Percentiles rank a stretch among this genome's conserved stretches.
phyloP scores from a whole-genome alignment of 208 protist species.

The Strigomonas culicis region DNA sequence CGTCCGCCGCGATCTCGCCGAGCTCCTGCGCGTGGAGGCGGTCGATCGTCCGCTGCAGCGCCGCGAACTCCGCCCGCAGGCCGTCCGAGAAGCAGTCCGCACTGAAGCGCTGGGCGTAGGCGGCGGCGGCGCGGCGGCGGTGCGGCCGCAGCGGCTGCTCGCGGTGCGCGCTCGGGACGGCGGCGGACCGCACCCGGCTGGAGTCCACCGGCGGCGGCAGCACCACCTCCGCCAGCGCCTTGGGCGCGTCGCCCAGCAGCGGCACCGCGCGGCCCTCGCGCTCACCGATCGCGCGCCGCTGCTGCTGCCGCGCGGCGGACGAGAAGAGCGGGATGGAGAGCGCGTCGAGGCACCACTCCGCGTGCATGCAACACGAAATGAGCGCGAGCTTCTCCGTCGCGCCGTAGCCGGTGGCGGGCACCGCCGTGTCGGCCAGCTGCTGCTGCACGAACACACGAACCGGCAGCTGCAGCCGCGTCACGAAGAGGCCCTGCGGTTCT shows the following conservation, averaged over 20 bases:
- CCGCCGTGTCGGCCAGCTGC: conserved; percentile 20
- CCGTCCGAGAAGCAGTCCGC: conserved; percentile 33
- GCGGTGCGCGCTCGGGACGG: neutral
- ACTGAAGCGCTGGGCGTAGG: conserved; percentile 23
- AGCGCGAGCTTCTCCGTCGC: conserved; percentile 21
- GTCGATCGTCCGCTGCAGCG: conserved; percentile 35
- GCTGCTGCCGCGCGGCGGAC: conserved; percentile 27
- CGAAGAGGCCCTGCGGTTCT: neutral
- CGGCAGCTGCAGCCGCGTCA: conserved; percentile 20
- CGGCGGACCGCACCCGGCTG: conserved; percentile 1
- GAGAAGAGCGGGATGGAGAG: conserved; percentile 40
- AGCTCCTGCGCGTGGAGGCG: conserved; percentile 19
- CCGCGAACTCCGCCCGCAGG: conserved; percentile 30
- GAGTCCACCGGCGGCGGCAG: conserved; percentile 43
- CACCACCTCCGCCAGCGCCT: conserved; percentile 20
- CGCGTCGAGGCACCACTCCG: conserved; percentile 38
- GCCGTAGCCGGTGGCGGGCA: conserved; percentile 36
- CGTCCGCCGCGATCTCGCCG: conserved; percentile 20
- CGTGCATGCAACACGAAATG: conserved; percentile 48
- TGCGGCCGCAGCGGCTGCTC: neutral
- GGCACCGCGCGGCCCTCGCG: conserved; percentile 50
- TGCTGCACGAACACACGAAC: conserved; percentile 42
- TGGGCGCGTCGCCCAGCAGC: conserved; percentile 25
- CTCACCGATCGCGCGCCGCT: conserved; percentile 29
- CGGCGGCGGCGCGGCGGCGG: neutral